phyloP scores from a whole-genome alignment of 2,329 filamentous ascomycete genomes.

The Colletotrichum truncatum region DNA sequence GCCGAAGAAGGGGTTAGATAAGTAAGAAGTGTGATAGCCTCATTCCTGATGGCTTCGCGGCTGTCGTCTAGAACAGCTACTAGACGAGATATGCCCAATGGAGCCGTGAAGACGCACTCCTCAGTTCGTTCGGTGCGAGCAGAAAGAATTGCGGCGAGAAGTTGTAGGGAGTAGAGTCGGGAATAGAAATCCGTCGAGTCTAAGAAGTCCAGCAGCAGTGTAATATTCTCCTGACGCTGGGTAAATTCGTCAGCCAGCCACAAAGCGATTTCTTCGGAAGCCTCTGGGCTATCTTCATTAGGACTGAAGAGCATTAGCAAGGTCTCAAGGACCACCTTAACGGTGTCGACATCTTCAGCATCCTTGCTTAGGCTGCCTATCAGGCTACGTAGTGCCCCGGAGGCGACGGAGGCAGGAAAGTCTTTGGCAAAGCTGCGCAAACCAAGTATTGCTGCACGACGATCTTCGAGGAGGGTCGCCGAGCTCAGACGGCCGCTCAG shows the following conservation, averaged over 20 bases:
- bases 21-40: constrained; percentile 86
- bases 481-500: constrained; percentile 88
- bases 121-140: constrained; percentile 92
- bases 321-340: constrained; percentile 95
- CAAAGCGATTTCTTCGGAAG: constrained; percentile 92
- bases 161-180: constrained; percentile 88
- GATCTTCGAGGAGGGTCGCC: constrained; percentile 92
- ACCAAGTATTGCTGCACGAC: constrained; percentile 90
- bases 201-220: constrained; percentile 86
- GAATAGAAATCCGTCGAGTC: constrained; percentile 90
- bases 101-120: constrained; percentile 91
- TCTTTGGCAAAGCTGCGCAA: constrained; percentile 96
- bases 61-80: constrained; percentile 86
- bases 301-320: constrained; percentile 89
- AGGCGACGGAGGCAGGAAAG: constrained; percentile 94
- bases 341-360: constrained; percentile 93
- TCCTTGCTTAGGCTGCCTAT: constrained; percentile 89
- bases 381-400: constrained; percentile 86
- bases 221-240: constrained; percentile 96
- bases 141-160: constrained; percentile 85
- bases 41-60: constrained; percentile 87
- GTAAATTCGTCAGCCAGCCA: constrained; percentile 99
- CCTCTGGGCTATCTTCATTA: constrained; percentile 81
- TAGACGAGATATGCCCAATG: constrained; percentile 85
- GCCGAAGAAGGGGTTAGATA: constrained; percentile 86